phyloP scores from a whole-genome alignment of 73 alveolate species.

The Blepharisma stoltei region DNA sequence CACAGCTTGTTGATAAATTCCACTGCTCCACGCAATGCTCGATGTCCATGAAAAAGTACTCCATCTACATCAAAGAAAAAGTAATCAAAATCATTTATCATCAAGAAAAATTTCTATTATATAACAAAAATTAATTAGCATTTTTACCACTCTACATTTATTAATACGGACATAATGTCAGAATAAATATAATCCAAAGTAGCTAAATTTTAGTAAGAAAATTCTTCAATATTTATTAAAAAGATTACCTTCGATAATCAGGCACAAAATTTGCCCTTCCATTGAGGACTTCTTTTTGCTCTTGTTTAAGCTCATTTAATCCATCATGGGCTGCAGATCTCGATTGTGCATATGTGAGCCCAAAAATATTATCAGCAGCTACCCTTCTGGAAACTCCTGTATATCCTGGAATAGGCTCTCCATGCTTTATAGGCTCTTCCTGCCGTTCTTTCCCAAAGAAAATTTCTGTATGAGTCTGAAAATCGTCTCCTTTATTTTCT shows the following conservation, averaged over 20 bases:
- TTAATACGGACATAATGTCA: no score
- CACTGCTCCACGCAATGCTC: not conserved
- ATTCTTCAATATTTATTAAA: not conserved
- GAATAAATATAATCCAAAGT: no score
- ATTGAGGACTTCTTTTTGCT: not conserved
- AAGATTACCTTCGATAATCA: not conserved
- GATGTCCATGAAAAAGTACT: not conserved
- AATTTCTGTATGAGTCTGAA: conserved; percentile 37
- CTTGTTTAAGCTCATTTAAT: not conserved
- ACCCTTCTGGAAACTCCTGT: conserved; percentile 77
- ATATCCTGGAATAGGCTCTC: conserved; percentile 87
- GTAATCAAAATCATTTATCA: not conserved
- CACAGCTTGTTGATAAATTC: not conserved
- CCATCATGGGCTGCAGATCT: conserved; percentile 57
- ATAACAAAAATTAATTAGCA: no score
- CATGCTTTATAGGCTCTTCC: conserved; percentile 38
- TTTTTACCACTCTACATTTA: no score
- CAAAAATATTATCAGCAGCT: conserved; percentile 78
- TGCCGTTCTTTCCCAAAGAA: conserved; percentile 58
- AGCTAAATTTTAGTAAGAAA: no score
- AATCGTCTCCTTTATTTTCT: conserved; percentile 7
- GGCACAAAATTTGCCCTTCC: conserved; percentile 16
- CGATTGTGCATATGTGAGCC: conserved; percentile 86
- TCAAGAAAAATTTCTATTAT: no score
- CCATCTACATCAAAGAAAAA: conserved; percentile 6